Percentiles rank a stretch among this genome's conserved stretches.
Conservation (phyloP, 2,329 filamentous ascomycete genomes). For the Penicillium digitatum region DNA sequence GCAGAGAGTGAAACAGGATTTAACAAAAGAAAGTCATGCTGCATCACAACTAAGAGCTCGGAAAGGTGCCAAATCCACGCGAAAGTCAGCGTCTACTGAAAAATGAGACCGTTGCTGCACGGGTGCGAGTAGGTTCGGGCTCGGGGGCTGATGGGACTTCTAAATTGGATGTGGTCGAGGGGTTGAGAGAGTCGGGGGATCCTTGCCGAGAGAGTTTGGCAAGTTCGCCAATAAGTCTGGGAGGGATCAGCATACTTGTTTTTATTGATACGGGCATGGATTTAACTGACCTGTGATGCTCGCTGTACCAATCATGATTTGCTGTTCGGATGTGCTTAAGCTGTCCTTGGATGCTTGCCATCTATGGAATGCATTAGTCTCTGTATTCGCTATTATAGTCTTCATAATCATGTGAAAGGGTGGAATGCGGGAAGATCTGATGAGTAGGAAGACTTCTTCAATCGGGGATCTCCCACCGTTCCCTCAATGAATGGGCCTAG, state of each 20-base stretch:
- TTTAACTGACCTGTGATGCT: slow-evolving; percentile 39
- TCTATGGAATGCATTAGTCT: slow-evolving; percentile 33
- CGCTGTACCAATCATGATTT: slow-evolving; percentile 45
- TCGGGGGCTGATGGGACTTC: slow-evolving; percentile 19
- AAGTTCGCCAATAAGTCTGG: slow-evolving; percentile 40
- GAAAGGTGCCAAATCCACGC: not conserved
- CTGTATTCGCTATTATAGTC: slow-evolving; percentile 19
- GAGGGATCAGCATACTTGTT: not conserved
- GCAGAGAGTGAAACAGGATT: slow-evolving; percentile 20
- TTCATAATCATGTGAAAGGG: slow-evolving; percentile 29
- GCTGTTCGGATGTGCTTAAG: slow-evolving; percentile 45
- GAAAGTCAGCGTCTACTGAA: slow-evolving; percentile 7
- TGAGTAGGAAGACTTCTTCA: slow-evolving; percentile 30
- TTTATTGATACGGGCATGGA: not conserved
- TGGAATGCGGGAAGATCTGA: slow-evolving; percentile 31
- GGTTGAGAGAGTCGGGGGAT: slow-evolving; percentile 28
- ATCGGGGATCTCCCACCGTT: slow-evolving; percentile 47
- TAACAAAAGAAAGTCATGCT: slow-evolving; percentile 23
- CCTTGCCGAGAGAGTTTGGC: slow-evolving; percentile 33
- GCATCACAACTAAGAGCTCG: slow-evolving; percentile 5
- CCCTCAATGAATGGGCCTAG: slow-evolving; percentile 47
- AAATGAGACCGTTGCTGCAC: slow-evolving; percentile 11
- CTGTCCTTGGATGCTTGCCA: slow-evolving; percentile 48
- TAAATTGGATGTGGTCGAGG: slow-evolving; percentile 29
- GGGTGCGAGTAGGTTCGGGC: slow-evolving; percentile 17